Base-by-base conservation (phyloP, 2,329 filamentous ascomycete species). In the Dryadomyces quercivorus region DNA sequence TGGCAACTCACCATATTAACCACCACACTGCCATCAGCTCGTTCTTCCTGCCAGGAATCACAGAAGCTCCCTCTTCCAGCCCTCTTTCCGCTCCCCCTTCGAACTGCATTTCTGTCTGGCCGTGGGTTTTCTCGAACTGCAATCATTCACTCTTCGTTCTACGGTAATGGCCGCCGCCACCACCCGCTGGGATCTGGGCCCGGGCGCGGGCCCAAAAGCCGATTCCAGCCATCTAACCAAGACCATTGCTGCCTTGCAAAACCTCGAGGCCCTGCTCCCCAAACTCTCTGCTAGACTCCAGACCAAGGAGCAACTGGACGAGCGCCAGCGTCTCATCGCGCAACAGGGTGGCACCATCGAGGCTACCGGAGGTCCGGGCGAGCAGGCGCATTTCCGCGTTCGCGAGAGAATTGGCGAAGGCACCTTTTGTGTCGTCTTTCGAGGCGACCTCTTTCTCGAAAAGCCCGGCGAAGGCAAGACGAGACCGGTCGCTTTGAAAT, bases 251-350 rank as follows among this genome's bases (percentile, higher is more conserved):
- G 58, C 59, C 6, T 55, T 61, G 16, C 34, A 58, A 15, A 53
- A 58, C 21, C 36, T 61, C 8, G 52, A 54, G 18, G 12, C 40
- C 5, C 7, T 50, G n/a, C 18, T 59, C 10, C 38, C 55, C 12
- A 31, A 9, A 5, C 53, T 57, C 16, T 8, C 26, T 13, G 15
- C 18, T 7, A 50, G 52, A 2, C 63, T 95, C 86, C n/a, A 97
- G 72, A 1, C 83, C 83, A n/a, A 89, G 82, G 65, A 97, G 96
- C 2, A 95, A 75, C 64, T 97, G 89, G 16, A 95, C 81, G 21
- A 97, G 72, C 1, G 92, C 91, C 59, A 61, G 52, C 51, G 26
- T 13, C 9, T 15, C 1, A 52, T 61, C 1, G 20, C 22, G 7
- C 36, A 55, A 12, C 40, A 34, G 26, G 54, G 53, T 3, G 58